Base-by-base conservation (phyloP, 108 stramenopile genomes). In the Nitzschia sp. region DNA sequence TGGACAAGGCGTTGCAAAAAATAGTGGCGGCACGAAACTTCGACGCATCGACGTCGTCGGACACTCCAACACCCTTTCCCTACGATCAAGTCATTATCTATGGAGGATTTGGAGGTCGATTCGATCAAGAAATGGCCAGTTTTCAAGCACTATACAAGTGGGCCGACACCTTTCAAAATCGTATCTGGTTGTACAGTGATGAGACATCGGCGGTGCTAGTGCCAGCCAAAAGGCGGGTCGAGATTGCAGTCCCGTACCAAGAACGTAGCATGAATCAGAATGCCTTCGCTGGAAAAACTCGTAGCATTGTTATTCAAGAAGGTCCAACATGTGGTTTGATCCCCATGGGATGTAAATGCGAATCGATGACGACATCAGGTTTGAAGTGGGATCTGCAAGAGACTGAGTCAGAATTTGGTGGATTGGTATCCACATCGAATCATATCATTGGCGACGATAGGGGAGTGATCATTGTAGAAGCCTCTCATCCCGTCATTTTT, bases 121-220 rank as follows among this genome's bases (percentile, higher is more conserved):
- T 94, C 36, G 92, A 94, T 62, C 92, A 94, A 75, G 90, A 89
- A 80, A 94, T 94, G 92, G 92, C 77, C 29, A 75, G 76, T 38
- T 68, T 94, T 27, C 82, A 87, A 44, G 85, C 89, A 8, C 60
- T 91, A 6, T 88, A 70, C 56, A 73, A 72, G n/a, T 90, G 89
- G 88, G 80, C 78, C 1, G 41, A 59, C 22, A 69, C 58, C 8
- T 72, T 79, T 53, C 60, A 81, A 25, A 64, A 77, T 4, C 69
- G 66, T 45, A 19, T 94, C 55, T 83, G 72, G 21, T 38, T 91
- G 50, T 91, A 89, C 50, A 75, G 78, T 60, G 89, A 94, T 38
- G 77, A 89, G 55, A 94, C 83, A 8, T 84, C 79, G 63, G 88
- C 89, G 9, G 70, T 89, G 48, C 53, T 88, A 46, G 28, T 91